These are phyloP conservation scores for Candida argentea DNA, from an alignment of 805 yeast species.

Conservation along the genomic window DNA sequence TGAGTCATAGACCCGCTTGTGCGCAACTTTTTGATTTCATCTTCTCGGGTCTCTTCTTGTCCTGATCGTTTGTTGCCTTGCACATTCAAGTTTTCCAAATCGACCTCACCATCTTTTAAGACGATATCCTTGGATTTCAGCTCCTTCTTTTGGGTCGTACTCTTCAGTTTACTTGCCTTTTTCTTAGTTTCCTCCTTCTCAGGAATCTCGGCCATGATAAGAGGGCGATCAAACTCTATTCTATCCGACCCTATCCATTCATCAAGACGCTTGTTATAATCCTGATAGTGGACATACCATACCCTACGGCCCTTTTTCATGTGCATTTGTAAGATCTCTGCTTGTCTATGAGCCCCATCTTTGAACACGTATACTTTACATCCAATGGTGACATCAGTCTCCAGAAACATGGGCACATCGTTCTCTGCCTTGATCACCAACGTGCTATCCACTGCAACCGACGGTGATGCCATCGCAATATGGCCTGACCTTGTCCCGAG, in stretches of 20 bases:
- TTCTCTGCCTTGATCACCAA: too few species aligned
- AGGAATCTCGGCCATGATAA: constrained; percentile 60
- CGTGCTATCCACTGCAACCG: too few species aligned
- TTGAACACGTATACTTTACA: constrained; percentile 76
- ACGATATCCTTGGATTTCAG: constrained; percentile 7
- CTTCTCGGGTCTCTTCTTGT: constrained; percentile 75
- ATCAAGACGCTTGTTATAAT: constrained; percentile 90
- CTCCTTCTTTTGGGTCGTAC: constrained; percentile 14
- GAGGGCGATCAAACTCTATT: constrained; percentile 60
- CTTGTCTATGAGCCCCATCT: constrained; percentile 69
- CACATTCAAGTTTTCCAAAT: constrained; percentile 72
- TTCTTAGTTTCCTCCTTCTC: constrained; percentile 25
- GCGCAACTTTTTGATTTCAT: constrained; percentile 83
- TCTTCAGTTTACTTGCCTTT: constrained; percentile 17
- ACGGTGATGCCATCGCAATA: too few species aligned
- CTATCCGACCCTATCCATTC: constrained; percentile 81
- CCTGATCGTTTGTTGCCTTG: constrained; percentile 63
- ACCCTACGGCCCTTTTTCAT: constrained; percentile 65
- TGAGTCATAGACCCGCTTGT: constrained; percentile 98
- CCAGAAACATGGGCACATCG: too few species aligned
- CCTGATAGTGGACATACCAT: constrained; percentile 89
- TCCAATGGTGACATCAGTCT: constrained; percentile 63
- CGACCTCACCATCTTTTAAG: constrained; percentile 58
- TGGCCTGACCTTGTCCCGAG: too few species aligned
- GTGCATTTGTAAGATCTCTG: constrained; percentile 77